Conservation (phyloP, 2,329 filamentous ascomycete genomes). For the Tricladium varicosporioides region DNA sequence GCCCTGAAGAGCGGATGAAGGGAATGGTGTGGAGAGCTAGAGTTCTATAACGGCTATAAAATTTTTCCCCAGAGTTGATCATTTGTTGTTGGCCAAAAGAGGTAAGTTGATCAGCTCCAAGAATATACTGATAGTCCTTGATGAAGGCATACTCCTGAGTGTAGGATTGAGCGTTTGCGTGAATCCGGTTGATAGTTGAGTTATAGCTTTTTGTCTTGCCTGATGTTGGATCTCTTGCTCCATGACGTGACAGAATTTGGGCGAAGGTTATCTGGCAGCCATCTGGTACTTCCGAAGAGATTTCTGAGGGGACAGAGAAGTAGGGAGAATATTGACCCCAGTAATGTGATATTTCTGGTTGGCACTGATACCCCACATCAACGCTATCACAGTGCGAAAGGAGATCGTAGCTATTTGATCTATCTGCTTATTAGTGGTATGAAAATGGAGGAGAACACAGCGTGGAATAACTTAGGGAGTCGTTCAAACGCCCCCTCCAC, state of each 20-base stretch:
- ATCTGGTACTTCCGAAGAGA: constrained; percentile 57
- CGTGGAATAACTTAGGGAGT: too few species aligned
- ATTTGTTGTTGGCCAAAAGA: constrained; percentile 67
- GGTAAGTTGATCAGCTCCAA: constrained; percentile 70
- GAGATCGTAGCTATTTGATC: constrained; percentile 12
- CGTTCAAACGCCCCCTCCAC: too few species aligned
- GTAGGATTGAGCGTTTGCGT: constrained; percentile 54
- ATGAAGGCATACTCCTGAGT: constrained; percentile 67
- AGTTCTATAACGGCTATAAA: constrained; percentile 68
- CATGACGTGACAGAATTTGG: constrained; percentile 80
- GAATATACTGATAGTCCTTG: constrained; percentile 64
- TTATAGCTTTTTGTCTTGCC: constrained; percentile 65
- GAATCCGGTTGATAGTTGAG: constrained; percentile 63
- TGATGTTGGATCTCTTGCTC: constrained; percentile 75
- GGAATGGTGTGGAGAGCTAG: constrained; percentile 59
- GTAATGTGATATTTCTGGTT: constrained; percentile 32
- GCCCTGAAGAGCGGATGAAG: constrained; percentile 70
- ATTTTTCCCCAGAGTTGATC: constrained; percentile 72
- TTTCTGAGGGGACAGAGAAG: constrained; percentile 69
- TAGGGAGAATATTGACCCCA: constrained; percentile 92
- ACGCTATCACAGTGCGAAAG: constrained; percentile 29
- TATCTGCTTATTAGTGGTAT: constrained; percentile 13
- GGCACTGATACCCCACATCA: constrained; percentile 32
- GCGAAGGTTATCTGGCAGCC: constrained; percentile 77
- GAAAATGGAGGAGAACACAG: too few species aligned